Conservation (phyloP, 495 filamentous ascomycete genomes). For the Annulohypoxylon bovei region DNA sequence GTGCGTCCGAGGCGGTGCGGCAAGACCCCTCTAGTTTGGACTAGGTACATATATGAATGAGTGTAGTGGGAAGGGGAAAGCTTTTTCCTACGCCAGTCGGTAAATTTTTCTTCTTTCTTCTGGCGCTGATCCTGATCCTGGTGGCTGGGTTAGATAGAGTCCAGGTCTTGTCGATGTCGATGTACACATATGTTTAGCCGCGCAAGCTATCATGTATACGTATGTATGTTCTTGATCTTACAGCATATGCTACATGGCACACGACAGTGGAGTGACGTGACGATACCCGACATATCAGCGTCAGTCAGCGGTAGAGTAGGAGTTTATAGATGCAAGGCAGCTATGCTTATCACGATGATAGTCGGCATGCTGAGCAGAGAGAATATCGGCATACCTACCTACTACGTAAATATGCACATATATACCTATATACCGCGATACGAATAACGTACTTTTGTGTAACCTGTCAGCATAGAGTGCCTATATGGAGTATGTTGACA, state of each 20-base stretch:
- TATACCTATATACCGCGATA: conserved; percentile 2
- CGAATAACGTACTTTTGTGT: not conserved
- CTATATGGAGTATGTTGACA: not conserved
- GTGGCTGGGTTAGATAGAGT: not conserved
- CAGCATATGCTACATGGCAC: conserved; percentile 17
- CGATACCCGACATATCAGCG: conserved; percentile 22
- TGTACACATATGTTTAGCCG: conserved; percentile 17
- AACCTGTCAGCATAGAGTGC: conserved; percentile 10
- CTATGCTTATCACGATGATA: not conserved
- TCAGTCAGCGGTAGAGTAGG: not conserved
- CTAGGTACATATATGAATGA: not conserved
- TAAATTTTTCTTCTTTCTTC: not conserved
- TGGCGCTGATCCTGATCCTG: conserved; percentile 8
- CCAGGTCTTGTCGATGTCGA: not conserved
- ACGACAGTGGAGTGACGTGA: conserved; percentile 32
- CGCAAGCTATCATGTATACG: conserved; percentile 15
- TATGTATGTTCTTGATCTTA: conserved; percentile 8
- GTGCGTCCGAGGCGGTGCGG: conserved; percentile 6
- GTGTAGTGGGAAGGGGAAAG: conserved; percentile 4
- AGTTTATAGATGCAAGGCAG: conserved; percentile 3
- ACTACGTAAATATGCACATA: not conserved
- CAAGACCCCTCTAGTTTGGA: conserved; percentile 14
- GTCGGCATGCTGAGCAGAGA: not conserved
- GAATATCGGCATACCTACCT: not conserved
- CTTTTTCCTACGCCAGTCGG: not conserved